Base-by-base conservation (phyloP, 2,329 filamentous ascomycete genomes). In the Lachnellula arida region DNA sequence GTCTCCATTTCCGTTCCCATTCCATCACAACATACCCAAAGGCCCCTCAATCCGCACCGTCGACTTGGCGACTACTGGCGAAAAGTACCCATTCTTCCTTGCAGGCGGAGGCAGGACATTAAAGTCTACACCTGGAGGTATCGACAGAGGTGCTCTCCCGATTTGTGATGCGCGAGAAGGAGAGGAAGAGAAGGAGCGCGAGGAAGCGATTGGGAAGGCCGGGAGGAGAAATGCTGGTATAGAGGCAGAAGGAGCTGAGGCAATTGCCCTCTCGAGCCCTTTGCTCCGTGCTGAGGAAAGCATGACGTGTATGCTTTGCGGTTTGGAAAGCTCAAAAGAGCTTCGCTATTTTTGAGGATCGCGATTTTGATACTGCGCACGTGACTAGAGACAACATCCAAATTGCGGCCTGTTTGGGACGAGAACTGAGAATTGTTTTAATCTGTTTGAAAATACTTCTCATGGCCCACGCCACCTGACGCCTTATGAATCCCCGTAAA, bases 51-150 rank as follows among this genome's bases (percentile, higher is more conserved):
- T 82, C 51, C 87, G 85, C 52, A 96, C 82, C 2, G 78, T 87
- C 63, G 84, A 82, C 67, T 81, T 85, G 34, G 81, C 55, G 17
- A 76, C 64, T 85, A 81, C 60, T 78, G 77, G 63, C 84, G 78
- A 50, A n/a, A 35, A 32, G 12, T 40, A 28, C 1, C 53, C 55
- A 58, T 60, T 63, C 49, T 63, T 65, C 23, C 39, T 50, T 28
- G 50, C 48, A 15, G 59, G 43, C 6, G 85, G 81, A 57, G 91
- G 81, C 58, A 88, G 81, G 56, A 92, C 75, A 11, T 82, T 76
- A 43, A 99, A 78, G 51, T 87, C 87, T 55, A 99, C 94, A 60
- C 90, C 89, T 0, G 89, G 86, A 0, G 93, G 93, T 34, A 96
- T 79, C 53, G 89, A 86, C 52, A 96, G 81, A 23, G 89, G 82